A percentile compares a stretch with the other conserved stretches of the same genome.
phyloP scores from a whole-genome alignment of 257 asterid species.

The Gentiana macrophylla region DNA sequence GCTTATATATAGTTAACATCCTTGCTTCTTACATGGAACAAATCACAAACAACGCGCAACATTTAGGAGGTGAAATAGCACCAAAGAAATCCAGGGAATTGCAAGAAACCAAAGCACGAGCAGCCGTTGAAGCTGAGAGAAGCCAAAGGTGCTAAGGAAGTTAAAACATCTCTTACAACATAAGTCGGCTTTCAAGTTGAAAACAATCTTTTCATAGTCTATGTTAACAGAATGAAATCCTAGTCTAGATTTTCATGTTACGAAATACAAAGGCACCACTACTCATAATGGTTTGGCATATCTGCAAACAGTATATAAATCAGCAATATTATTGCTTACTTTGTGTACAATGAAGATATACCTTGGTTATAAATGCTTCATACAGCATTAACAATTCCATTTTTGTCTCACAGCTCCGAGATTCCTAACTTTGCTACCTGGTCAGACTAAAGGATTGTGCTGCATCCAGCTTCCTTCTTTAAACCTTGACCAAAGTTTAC shows the following conservation, averaged over 20 bases:
- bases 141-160: slow-evolving; percentile 68
- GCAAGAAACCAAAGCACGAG: slow-evolving; percentile 45
- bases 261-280: too few relatives aligned
- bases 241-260: too few relatives aligned
- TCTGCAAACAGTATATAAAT: too few relatives aligned
- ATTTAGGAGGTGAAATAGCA: slow-evolving; percentile 66
- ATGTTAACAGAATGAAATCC: too few relatives aligned
- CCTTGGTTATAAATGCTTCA: too few relatives aligned
- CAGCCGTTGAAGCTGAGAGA: slow-evolving; percentile 57
- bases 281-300: too few relatives aligned
- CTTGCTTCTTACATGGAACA: slow-evolving; percentile 44
- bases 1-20: too few relatives aligned
- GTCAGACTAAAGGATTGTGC: slow-evolving; percentile 19
- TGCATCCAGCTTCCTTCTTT: slow-evolving; percentile 45
- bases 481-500: slow-evolving; percentile 7
- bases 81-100: slow-evolving; percentile 40
- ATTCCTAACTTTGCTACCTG: not conserved
- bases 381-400: too few relatives aligned
- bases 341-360: too few relatives aligned
- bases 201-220: too few relatives aligned
- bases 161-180: slow-evolving; percentile 53
- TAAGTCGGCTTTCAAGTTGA: slow-evolving; percentile 36
- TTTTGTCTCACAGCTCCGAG: not conserved
- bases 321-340: not conserved
- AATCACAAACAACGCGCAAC: slow-evolving; percentile 45